A percentile compares a stretch with the other conserved stretches of the same genome.
These are phyloP conservation scores for Yamadazyma atlantica DNA, from an alignment of 1,139 yeast species.

Conservation along the genomic window DNA sequence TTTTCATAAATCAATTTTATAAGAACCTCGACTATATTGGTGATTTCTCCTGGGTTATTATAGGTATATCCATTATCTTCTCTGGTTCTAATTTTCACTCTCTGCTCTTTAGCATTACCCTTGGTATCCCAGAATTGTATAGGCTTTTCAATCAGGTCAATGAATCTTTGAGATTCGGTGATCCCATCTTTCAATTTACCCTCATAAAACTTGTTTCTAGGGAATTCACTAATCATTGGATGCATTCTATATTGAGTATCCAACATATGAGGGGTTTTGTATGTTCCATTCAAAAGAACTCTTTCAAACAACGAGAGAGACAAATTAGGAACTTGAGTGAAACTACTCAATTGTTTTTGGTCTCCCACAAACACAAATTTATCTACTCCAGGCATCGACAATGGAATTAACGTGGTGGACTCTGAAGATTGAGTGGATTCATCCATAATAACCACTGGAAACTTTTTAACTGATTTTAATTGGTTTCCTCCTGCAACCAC, in stretches of 20 bases:
- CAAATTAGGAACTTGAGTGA: slow-evolving; percentile 62
- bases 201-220: slow-evolving; percentile 55
- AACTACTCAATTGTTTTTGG: slow-evolving; percentile 64
- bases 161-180: slow-evolving; percentile 44
- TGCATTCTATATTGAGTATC: slow-evolving; percentile 77
- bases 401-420: slow-evolving; percentile 66
- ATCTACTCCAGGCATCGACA: slow-evolving; percentile 65
- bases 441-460: slow-evolving; percentile 68
- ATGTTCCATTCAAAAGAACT: slow-evolving; percentile 55
- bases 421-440: slow-evolving; percentile 70
- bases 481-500: slow-evolving; percentile 70
- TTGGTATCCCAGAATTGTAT: slow-evolving; percentile 55
- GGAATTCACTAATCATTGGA: slow-evolving; percentile 63
- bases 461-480: slow-evolving; percentile 51
- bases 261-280: slow-evolving; percentile 61
- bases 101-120: slow-evolving; percentile 40
- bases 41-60: slow-evolving; percentile 53
- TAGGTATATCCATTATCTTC: slow-evolving; percentile 55
- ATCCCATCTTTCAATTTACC: slow-evolving; percentile 61
- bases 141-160: slow-evolving; percentile 45
- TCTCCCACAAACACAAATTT: slow-evolving; percentile 75
- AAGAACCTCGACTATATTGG: slow-evolving; percentile 44
- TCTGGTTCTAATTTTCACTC: slow-evolving; percentile 45
- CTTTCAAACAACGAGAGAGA: slow-evolving; percentile 62
- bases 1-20: slow-evolving; percentile 54